Evolutionary conservation across 352 stramenopile species (phyloP).

Genomic region (Pythium volutum): DNA sequence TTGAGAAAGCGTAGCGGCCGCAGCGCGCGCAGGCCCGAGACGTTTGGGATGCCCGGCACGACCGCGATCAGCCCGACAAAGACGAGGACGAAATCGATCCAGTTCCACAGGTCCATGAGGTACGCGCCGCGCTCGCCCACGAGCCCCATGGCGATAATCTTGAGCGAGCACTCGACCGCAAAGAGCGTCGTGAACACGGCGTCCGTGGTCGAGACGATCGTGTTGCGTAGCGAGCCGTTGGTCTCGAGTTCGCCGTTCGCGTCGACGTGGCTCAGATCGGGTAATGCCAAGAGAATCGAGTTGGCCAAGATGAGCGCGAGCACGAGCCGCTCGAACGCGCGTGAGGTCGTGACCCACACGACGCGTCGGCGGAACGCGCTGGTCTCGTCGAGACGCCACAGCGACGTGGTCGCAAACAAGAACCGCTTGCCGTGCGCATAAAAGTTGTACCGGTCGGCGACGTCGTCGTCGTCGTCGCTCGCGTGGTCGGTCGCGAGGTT

Average conservation of each 20-base stretch:
- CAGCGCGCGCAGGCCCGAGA: conserved; percentile 36
- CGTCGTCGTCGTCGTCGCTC: conserved; percentile 25
- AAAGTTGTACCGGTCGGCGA: conserved; percentile 55
- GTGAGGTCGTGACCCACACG: conserved; percentile 52
- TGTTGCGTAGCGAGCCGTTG: conserved; percentile 41
- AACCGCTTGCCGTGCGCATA: conserved; percentile 51
- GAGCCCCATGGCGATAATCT: conserved; percentile 86
- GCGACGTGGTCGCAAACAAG: conserved; percentile 50
- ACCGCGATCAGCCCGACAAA: conserved; percentile 50
- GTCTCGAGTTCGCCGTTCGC: conserved; percentile 31
- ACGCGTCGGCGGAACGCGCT: conserved; percentile 37
- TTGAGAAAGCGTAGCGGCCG: conserved; percentile 50
- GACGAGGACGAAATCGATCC: conserved; percentile 89
- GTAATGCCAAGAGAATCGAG: conserved; percentile 71
- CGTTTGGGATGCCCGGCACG: conserved; percentile 42
- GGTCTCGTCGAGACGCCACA: conserved; percentile 49
- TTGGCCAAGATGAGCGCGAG: conserved; percentile 77
- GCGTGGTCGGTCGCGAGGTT: conserved; percentile 15
- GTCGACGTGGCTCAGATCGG: conserved; percentile 52
- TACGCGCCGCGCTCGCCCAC: conserved; percentile 60
- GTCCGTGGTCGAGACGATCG: conserved; percentile 46
- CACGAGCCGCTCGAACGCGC: conserved; percentile 67
- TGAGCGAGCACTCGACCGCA: conserved; percentile 79
- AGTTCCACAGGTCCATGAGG: conserved; percentile 86
- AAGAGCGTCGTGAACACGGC: conserved; percentile 64